Evolutionary conservation across 257 asterid genomes (phyloP), one percentile per base, ranked within the genome.

Genomic region (Ehretia macrophylla): DNA sequence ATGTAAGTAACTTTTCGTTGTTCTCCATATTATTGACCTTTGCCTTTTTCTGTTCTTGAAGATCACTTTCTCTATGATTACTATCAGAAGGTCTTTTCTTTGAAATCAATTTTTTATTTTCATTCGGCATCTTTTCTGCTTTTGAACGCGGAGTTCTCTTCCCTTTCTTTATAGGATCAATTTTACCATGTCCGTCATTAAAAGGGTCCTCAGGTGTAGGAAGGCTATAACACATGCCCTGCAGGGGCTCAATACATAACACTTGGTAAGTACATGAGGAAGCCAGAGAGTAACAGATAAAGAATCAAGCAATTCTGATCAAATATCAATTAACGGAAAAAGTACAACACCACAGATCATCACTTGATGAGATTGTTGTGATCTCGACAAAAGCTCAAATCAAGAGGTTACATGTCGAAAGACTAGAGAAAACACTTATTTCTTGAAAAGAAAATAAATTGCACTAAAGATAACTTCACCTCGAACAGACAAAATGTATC

Each of bases 221-320:
- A 65, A 93, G 84, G 75, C 88, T 89, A 75, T 69, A 93, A 73
- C 97, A 93, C 99, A 93, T 93, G 14, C 99, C 92, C 97, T 93
- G 81, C 58, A 63, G 56, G 72, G 40, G 56, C 37, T 27, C 35
- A 27, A 59, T 45, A 60, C 22, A 45, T 20, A 55, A 32, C 3
- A 27, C 35, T 27, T 27, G 35, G 35, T 27, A 27, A 27, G 35
- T 40, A 14, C 3, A 32, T 12, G 8, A 9, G 50, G 56, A 45
- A 72, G 55, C 51, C 39, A 48, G 22, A 47, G 54, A 37, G 38
- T 56, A 23, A 65, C 53, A 17, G 16, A 32, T 39, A 55, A 1
- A 8, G 35, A 60, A 49, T 19, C 38, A 17, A 46, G 55, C 60
- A 40, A n/a, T 27, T 53, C 20, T 58, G 21, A 22, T 51, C 46